These are phyloP conservation scores for Candida sanyaensis DNA, from an alignment of 1,139 yeast genomes.

Conservation along the genomic window DNA sequence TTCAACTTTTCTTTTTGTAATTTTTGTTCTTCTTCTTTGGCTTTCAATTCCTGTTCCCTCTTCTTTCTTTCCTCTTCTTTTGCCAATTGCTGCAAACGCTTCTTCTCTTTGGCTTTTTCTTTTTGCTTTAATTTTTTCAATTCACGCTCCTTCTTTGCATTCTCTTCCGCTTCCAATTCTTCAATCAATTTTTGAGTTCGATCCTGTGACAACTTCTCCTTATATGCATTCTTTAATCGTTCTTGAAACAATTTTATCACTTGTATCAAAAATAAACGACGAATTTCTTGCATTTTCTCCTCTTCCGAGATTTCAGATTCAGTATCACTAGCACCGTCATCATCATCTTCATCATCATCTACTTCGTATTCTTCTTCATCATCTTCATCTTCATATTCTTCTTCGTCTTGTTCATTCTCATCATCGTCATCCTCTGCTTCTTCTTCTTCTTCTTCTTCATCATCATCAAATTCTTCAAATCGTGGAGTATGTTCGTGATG, in stretches of 20 bases:
- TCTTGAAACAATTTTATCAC: constrained; percentile 75
- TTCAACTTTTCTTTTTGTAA: constrained; percentile 39
- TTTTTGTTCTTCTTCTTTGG: constrained; percentile 37
- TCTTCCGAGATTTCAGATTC: constrained; percentile 57
- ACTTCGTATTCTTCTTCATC: constrained; percentile 35
- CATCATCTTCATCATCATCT: constrained; percentile 32
- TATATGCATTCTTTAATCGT: constrained; percentile 69
- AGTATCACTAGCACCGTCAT: constrained; percentile 34
- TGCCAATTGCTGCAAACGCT: constrained; percentile 64
- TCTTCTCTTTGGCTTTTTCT: constrained; percentile 80
- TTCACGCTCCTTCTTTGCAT: constrained; percentile 68
- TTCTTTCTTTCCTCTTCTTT: constrained; percentile 72
- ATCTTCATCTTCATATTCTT: constrained; percentile 27
- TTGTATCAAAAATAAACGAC: constrained; percentile 70
- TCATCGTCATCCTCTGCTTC: constrained; percentile 23
- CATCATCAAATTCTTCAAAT: constrained; percentile 19
- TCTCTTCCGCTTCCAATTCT: constrained; percentile 79
- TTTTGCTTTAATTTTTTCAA: constrained; percentile 70
- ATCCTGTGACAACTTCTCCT: constrained; percentile 73
- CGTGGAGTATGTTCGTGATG: constrained; percentile 4
- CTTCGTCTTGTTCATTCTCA: constrained; percentile 26
- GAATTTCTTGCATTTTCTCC: constrained; percentile 72
- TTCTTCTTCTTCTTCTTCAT: constrained; percentile 18
- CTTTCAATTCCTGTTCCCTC: constrained; percentile 55
- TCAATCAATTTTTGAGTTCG: constrained; percentile 70